Evolutionary conservation across 345 rosid genomes (phyloP).

Genomic region (Salix purpurea): DNA sequence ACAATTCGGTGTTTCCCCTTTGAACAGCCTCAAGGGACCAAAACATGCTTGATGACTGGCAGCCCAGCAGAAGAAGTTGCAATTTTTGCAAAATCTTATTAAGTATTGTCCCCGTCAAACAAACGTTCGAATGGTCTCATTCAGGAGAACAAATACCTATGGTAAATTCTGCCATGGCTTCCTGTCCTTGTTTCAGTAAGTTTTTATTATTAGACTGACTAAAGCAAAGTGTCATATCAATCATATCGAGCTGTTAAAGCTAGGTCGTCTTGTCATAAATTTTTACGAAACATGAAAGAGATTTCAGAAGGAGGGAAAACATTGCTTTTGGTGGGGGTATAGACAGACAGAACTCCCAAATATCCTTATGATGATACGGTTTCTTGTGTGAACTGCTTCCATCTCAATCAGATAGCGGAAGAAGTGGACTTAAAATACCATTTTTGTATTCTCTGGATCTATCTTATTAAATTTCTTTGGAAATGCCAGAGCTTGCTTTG

Average conservation of each 20-base stretch:
- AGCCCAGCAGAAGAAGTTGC: conserved; percentile 75
- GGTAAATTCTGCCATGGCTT: background rate
- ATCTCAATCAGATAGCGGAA: background rate
- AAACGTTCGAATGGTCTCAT: background rate
- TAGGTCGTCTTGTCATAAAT: background rate
- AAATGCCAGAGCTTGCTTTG: background rate
- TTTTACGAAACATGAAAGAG: background rate
- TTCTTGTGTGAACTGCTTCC: background rate
- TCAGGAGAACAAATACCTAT: background rate
- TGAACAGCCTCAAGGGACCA: conserved; percentile 57
- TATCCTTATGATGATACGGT: background rate
- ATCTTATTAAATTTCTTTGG: background rate
- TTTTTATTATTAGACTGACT: background rate
- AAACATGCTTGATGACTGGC: conserved; percentile 83
- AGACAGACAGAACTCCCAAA: background rate
- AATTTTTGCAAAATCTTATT: conserved; percentile 86
- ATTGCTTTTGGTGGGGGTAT: background rate
- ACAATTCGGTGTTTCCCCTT: conserved; percentile 90
- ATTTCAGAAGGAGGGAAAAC: background rate
- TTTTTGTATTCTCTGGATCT: background rate
- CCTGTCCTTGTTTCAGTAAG: background rate
- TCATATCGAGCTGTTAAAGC: background rate
- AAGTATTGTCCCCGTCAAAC: background rate
- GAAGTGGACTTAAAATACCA: background rate
- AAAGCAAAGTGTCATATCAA: background rate